These are phyloP conservation scores for Penicillium sp. DNA, from an alignment of 2,329 filamentous ascomycete species.

Conservation along the genomic window DNA sequence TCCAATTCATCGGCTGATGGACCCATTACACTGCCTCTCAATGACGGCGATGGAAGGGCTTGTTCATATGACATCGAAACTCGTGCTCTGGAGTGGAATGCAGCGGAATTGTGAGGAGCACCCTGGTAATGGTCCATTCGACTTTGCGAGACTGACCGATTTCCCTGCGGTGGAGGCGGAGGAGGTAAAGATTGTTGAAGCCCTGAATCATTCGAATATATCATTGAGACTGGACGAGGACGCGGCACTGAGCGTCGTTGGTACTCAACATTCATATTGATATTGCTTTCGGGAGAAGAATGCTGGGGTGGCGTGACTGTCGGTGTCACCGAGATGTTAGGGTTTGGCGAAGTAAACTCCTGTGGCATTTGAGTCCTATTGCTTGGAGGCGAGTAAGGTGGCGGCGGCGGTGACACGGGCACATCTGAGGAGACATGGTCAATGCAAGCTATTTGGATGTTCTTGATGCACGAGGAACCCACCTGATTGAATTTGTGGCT, in stretches of 20 bases:
- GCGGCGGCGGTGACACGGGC: constrained; percentile 34
- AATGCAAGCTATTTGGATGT: not conserved
- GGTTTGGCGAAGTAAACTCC: constrained; percentile 13
- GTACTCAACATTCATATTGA: constrained; percentile 24
- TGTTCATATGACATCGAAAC: constrained; percentile 23
- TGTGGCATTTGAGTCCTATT: constrained; percentile 21
- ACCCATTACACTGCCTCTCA: constrained; percentile 11
- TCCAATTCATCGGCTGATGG: constrained; percentile 21
- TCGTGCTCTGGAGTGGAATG: constrained; percentile 17
- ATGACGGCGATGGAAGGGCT: constrained; percentile 14
- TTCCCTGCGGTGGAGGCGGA: constrained; percentile 36
- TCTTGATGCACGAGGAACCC: constrained; percentile 12
- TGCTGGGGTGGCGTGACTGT: constrained; percentile 18
- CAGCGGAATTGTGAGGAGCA: constrained; percentile 10
- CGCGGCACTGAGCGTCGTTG: constrained; percentile 26
- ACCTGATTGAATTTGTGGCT: constrained; percentile 33
- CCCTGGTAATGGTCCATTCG: constrained; percentile 27
- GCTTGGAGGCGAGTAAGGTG: constrained; percentile 40
- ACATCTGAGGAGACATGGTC: constrained; percentile 20
- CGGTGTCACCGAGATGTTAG: constrained; percentile 17
- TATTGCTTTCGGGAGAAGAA: constrained; percentile 11
- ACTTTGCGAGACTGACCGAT: constrained; percentile 34
- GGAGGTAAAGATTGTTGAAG: constrained; percentile 34
- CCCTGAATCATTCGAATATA: constrained; percentile 26
- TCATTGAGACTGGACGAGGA: constrained; percentile 35